Evolutionary conservation across 176 grass and related monocot genomes (phyloP), one percentile per base, ranked within the genome.

Genomic region (Puya raimondii): DNA sequence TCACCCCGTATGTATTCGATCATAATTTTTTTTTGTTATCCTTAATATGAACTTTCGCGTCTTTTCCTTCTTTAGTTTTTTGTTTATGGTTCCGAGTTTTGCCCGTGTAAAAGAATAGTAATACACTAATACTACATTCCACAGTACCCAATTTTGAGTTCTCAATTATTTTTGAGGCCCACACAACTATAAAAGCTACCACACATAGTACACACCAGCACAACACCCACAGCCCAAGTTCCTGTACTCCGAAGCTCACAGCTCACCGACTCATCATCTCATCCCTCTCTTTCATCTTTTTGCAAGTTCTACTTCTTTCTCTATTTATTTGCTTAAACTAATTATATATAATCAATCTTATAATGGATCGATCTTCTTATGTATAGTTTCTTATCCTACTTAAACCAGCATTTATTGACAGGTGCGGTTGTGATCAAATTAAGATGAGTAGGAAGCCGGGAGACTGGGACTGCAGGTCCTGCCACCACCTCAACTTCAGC

Each of bases 401-500:
- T 29, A 29, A 29, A 29, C 33, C 33, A 42, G 33, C 33, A 42
- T 42, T 42, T 42, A 42, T 42, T 42, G 33, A 6, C 33, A 42
- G 33, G 33, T 42, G 4, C 33, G 7, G 56, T 61, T 61, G 56
- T 61, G 56, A 61, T 7, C 2, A 1, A n/a, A 56, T 56, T 67
- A 87, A 86, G 75, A 97, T 92, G 86, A 97, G 93, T 81, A 97
- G 87, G 87, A 97, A 97, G 80, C 94, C 87, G 47, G 94, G 94
- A 81, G 94, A 97, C 75, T 97, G 94, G 94, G 84, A 92, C 82
- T 97, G 94, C 87, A 82, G 94, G 80, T 66, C 74, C 11, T 97
- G 94, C 89, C 88, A 97, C 83, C 89, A 97, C 77, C 94, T 97
- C 77, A 97, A 97, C 82, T 97, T 97, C 84, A 93, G 94, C 80